Percentiles rank a stretch among this genome's conserved stretches.
phyloP scores from a whole-genome alignment of 2,329 filamentous ascomycete species.

The Fusarium hostae region DNA sequence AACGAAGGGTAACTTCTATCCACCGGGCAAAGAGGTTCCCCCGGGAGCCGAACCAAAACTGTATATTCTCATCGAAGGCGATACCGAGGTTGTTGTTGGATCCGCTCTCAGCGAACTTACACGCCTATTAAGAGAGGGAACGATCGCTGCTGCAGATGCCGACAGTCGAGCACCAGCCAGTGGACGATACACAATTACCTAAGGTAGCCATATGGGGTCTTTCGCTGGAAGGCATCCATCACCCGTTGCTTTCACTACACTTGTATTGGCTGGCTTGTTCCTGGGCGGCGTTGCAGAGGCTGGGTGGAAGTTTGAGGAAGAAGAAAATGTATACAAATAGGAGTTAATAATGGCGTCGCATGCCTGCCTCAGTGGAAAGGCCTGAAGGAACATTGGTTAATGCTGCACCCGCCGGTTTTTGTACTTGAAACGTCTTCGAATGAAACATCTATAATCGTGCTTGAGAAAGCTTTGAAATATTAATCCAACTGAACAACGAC shows the following conservation, averaged over 20 bases:
- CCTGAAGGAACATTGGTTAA: conserved; percentile 8
- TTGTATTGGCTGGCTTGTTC: neutral
- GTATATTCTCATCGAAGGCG: conserved; percentile 97
- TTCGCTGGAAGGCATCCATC: neutral
- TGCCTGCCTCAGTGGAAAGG: neutral
- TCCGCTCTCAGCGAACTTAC: conserved; percentile 92
- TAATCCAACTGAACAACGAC: neutral
- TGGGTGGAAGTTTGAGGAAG: neutral
- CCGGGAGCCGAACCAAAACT: conserved; percentile 86
- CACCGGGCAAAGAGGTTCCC: conserved; percentile 81
- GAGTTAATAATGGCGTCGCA: conserved; percentile 30
- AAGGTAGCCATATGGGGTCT: conserved; percentile 31
- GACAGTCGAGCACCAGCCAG: conserved; percentile 81
- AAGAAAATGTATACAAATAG: conserved; percentile 18
- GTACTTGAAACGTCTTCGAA: neutral
- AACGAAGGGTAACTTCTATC: conserved; percentile 93
- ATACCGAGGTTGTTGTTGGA: conserved; percentile 92
- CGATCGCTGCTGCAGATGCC: conserved; percentile 88
- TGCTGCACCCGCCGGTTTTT: neutral
- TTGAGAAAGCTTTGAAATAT: neutral
- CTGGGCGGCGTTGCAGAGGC: conserved; percentile 4
- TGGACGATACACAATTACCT: conserved; percentile 89
- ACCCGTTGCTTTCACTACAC: neutral
- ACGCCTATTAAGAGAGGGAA: conserved; percentile 87
- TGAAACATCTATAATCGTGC: neutral